A percentile compares a stretch with the other conserved stretches of the same genome.
phyloP scores from a whole-genome alignment of 306 rosid species.

The Sicyos baderoa region DNA sequence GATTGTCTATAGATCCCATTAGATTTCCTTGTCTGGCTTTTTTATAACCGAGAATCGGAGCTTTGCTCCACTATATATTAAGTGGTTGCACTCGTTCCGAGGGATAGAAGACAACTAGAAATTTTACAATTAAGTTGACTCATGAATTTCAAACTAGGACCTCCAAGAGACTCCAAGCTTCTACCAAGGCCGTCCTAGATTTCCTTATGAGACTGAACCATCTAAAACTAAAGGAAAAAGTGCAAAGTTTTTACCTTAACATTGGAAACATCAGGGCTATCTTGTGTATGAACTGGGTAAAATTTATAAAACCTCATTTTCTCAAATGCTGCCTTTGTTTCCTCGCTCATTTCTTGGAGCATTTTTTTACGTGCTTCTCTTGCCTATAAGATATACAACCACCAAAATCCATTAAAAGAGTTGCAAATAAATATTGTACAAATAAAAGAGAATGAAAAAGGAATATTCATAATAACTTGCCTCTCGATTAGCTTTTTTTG shows the following conservation, averaged over 20 bases:
- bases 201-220: not conserved
- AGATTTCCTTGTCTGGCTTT: no score
- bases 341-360: constrained; percentile 60
- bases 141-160: no score
- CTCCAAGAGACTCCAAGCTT: no score
- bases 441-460: not conserved
- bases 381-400: constrained; percentile 37
- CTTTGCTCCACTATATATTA: no score
- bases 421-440: not conserved
- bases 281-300: constrained; percentile 61
- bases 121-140: no score
- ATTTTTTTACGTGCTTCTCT: constrained; percentile 68
- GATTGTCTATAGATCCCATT: not conserved
- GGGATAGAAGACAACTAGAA: no score
- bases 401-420: not conserved
- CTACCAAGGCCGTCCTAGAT: not conserved
- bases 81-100: no score
- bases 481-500: constrained; percentile 61
- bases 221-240: not conserved
- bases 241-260: constrained; percentile 45
- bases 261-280: constrained; percentile 59
- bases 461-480: constrained; percentile 25
- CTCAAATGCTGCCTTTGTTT: constrained; percentile 57
- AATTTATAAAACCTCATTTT: constrained; percentile 67
- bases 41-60: no score